Conservation (phyloP, 2,329 filamentous ascomycete genomes). For the Exutisphaerella laricina region DNA sequence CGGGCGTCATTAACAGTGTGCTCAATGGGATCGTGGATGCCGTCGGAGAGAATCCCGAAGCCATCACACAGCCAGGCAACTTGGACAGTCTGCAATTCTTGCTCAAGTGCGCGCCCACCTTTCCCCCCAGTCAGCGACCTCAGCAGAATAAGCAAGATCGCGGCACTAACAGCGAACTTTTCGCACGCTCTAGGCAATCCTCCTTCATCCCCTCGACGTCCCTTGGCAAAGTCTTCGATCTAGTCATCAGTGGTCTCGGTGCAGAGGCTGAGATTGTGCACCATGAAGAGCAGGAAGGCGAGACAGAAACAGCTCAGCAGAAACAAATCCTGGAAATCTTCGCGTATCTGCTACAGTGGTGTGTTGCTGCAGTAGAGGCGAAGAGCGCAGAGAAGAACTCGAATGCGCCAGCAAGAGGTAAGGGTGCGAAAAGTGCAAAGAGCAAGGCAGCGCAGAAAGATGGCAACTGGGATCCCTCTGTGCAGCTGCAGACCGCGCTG, state of each 20-base stretch:
- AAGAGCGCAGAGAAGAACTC: slow-evolving; percentile 79
- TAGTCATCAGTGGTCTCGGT: slow-evolving; percentile 67
- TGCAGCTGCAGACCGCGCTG: slow-evolving; percentile 80
- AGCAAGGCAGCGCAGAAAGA: slow-evolving; percentile 61
- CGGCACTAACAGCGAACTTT: slow-evolving; percentile 58
- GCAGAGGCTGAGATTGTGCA: slow-evolving; percentile 80
- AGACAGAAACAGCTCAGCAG: slow-evolving; percentile 61
- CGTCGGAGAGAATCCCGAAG: slow-evolving; percentile 85
- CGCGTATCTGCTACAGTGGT: slow-evolving; percentile 91
- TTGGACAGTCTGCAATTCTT: slow-evolving; percentile 95
- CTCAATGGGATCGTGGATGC: slow-evolving; percentile 90
- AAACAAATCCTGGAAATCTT: slow-evolving; percentile 91
- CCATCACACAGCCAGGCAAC: slow-evolving; percentile 67
- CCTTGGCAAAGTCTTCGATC: slow-evolving; percentile 83
- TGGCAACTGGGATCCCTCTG: slow-evolving; percentile 78
- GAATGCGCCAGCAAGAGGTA: slow-evolving; percentile 64
- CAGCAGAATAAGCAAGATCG: slow-evolving; percentile 28
- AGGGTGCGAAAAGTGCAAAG: slow-evolving; percentile 70
- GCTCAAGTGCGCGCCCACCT: slow-evolving; percentile 78
- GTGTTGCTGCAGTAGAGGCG: slow-evolving; percentile 85
- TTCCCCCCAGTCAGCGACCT: slow-evolving; percentile 33
- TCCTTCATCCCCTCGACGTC: slow-evolving; percentile 72
- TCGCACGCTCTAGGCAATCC: slow-evolving; percentile 66
- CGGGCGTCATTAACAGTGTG: slow-evolving; percentile 72
- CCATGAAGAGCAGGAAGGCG: slow-evolving; percentile 81